Base-by-base conservation (phyloP, 805 yeast genomes). In the Kuraishia borneana region DNA sequence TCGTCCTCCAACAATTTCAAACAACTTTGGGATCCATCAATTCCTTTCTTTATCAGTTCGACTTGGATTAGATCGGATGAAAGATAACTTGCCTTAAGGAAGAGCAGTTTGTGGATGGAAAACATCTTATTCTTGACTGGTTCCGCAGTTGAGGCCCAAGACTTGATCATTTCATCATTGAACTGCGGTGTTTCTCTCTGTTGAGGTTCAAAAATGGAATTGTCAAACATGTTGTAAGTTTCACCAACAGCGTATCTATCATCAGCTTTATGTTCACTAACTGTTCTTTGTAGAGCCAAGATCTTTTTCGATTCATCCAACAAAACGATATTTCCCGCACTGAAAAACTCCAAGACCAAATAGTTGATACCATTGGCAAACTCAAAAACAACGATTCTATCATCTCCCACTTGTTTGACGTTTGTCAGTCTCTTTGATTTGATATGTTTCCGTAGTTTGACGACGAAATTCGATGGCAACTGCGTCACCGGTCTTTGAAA, bases 271-370 rank as follows among this genome's bases (percentile, higher is more conserved):
- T 76, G 72, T 35, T 82, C 94, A 22, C 73, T 73, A 7, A 85
- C 96, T 17, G 80, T 60, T 55, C 96, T 73, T 50, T 82, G 88
- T 20, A 87, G 58, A 0, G 89, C 64, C 46, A 87, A 45, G 33
- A 88, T 85, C 45, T 70, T 76, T 39, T 64, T 54, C 16, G 77
- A 68, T 20, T 73, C 67, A 53, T 89, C 94, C 40, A 89, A 62
- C 16, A 89, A 62, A 14, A 89, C 61, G 36, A 89, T 72, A 50
- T 89, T 89, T 19, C 98, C 98, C 3, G 96, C 96, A 50, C 96
- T 83, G 60, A 88, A 89, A 48, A 89, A 89, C 54, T 89, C 98
- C 35, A 89, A 56, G 0, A 84, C 95, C 42, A 89, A 59, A 45
- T 82, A 79, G 48, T 60, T 76, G 34, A 72, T 47, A 2, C 95